Conservation (phyloP, 23 red algal species). For the Chondrus crispus region DNA sequence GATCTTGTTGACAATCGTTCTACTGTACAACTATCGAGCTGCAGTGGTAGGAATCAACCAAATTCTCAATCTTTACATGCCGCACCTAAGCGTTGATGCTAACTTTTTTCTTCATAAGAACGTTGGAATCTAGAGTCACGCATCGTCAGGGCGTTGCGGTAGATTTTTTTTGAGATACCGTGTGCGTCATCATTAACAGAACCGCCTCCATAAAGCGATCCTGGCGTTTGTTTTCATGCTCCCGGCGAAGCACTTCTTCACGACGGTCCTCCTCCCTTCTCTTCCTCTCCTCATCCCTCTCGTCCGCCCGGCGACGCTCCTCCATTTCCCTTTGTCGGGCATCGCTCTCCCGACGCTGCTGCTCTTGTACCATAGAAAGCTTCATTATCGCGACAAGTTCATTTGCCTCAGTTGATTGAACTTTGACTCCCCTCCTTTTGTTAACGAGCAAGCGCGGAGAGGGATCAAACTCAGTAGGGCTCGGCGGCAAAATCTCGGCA, state of each 20-base stretch:
- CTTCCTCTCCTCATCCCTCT: not conserved
- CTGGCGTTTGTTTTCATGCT: not conserved
- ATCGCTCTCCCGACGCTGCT: not conserved
- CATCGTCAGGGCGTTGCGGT: too few relatives aligned
- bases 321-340: not conserved
- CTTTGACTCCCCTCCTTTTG: not conserved
- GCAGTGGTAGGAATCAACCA: conserved; percentile 13
- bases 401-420: not conserved
- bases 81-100: conserved; percentile 4
- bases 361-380: not conserved
- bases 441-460: not conserved
- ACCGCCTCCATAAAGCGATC: not conserved
- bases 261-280: not conserved
- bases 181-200: not conserved
- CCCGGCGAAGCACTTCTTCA: not conserved
- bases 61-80: not conserved
- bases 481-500: not conserved
- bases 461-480: not conserved
- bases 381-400: not conserved
- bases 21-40: not conserved
- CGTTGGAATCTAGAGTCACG: too few relatives aligned
- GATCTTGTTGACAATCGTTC: not conserved
- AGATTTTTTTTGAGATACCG: not conserved
- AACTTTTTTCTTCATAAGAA: not conserved
- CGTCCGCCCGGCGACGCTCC: not conserved